These are phyloP conservation scores for Curvularia eragrostidis DNA, from an alignment of 2,329 filamentous ascomycete genomes.

Conservation along the genomic window DNA sequence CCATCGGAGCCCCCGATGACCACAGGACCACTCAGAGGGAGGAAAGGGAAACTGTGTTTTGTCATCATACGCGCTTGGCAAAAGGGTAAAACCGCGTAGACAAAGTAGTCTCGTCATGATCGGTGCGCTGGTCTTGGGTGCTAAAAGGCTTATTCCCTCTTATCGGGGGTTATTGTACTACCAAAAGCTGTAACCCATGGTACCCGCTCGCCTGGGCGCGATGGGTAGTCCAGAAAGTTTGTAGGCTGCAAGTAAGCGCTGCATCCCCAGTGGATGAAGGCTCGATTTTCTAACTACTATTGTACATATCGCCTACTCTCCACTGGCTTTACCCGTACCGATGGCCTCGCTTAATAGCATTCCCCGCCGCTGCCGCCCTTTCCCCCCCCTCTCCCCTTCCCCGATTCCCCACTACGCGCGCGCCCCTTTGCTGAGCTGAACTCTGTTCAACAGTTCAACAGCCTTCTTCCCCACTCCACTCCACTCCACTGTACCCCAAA, in stretches of 20 bases:
- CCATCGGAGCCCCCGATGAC: not conserved
- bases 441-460: conserved; percentile 3
- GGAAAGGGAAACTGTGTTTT: not conserved
- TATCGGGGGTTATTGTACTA: not conserved
- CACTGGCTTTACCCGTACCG: conserved; percentile 2
- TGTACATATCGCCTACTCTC: not conserved
- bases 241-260: conserved; percentile 1
- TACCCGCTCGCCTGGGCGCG: not conserved
- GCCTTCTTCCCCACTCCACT: no score
- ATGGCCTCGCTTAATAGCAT: not conserved
- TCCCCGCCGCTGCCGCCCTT: not conserved
- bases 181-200: not conserved
- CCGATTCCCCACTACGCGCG: not conserved
- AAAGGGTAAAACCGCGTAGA: not conserved
- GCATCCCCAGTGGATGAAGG: not conserved
- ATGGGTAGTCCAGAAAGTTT: not conserved
- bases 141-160: not conserved
- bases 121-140: not conserved
- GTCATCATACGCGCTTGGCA: not conserved
- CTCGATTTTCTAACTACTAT: not conserved
- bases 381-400: not conserved
- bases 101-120: not conserved
- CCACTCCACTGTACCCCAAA: no score
- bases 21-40: not conserved
- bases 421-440: not conserved